Evolutionary conservation across 1,284 basidiomycete genomes (phyloP), one percentile per base, ranked within the genome.

Genomic region (Moesziomyces sp.): DNA sequence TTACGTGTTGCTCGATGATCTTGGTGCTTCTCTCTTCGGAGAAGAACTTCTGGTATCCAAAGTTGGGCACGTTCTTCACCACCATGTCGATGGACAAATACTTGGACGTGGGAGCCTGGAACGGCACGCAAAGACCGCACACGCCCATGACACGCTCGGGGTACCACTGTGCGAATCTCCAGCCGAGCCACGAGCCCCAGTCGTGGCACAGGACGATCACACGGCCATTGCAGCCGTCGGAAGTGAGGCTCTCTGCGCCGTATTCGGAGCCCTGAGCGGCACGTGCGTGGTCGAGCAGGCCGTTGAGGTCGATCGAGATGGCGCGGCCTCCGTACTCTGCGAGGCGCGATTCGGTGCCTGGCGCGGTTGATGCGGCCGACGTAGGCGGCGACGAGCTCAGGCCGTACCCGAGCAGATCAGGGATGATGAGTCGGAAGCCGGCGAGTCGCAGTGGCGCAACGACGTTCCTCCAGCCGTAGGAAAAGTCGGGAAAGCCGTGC

Each of bases 31-130:
- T 35, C 40, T 69, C 58, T 18, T 76, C 67, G n/a, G 58, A 63
- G 26, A 80, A 80, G 62, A 80, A 80, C 50, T 61, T 61, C 35
- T 80, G 76, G 26, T 80, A 80, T 43, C 76, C 78, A 52, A 77
- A 80, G 54, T 57, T 71, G 13, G 78, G 74, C 3, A 76, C 51
- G n/a, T 28, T 54, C 16, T 70, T 52, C 24, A 76, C 47, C 7
- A 80, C 55, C 38, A 59, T 46, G 23, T 74, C 61, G 30, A 74
- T 76, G 0, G 74, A 61, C 11, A 78, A 34, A 3, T 40, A 24
- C 21, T 76, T 70, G 3, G 68, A 61, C 3, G 62, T 73, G 2
- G 76, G 76, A 0, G 67, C 54, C 43, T 66, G 61, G 52, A 74
- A 78, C 8, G 74, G 76, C 2, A 78, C 76, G 50, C 69, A 73